Percentiles rank a stretch among this genome's conserved stretches.
phyloP scores from a whole-genome alignment of 148 eudicot genomes.

The Tetragonia tetragonoides region DNA sequence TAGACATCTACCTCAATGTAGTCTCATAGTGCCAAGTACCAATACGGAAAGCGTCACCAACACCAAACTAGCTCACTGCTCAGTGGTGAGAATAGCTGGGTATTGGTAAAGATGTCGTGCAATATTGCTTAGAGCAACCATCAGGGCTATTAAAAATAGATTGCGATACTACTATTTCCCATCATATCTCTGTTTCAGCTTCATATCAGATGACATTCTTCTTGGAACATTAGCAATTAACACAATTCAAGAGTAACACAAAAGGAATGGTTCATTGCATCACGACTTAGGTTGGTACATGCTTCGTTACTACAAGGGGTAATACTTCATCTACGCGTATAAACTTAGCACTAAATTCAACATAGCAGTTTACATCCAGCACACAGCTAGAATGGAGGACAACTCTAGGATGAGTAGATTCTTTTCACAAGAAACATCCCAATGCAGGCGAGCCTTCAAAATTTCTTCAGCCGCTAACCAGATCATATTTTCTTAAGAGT shows the following conservation, averaged over 20 bases:
- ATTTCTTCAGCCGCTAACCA: neutral
- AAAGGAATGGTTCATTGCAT: neutral
- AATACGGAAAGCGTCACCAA: too few relatives aligned
- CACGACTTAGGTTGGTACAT: neutral
- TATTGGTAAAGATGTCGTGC: too few relatives aligned
- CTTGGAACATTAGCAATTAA: neutral
- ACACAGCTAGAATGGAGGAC: neutral
- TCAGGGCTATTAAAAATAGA: too few relatives aligned
- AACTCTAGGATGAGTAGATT: conserved; percentile 7
- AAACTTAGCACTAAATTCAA: neutral
- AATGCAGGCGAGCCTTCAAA: conserved; percentile 1
- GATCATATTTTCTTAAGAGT: neutral
- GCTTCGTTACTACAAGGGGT: neutral
- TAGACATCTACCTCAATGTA: too few relatives aligned
- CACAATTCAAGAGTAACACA: too few relatives aligned
- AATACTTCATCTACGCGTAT: neutral
- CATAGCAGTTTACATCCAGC: neutral
- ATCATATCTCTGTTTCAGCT: too few relatives aligned
- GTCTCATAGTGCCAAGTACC: too few relatives aligned
- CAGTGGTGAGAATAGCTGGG: too few relatives aligned
- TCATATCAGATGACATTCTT: neutral
- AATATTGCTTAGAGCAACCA: too few relatives aligned
- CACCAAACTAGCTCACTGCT: too few relatives aligned
- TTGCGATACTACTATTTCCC: too few relatives aligned
- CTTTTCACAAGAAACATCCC: neutral